These are phyloP conservation scores for Glycine tomentella DNA, from an alignment of 306 rosid genomes.

Conservation along the genomic window DNA sequence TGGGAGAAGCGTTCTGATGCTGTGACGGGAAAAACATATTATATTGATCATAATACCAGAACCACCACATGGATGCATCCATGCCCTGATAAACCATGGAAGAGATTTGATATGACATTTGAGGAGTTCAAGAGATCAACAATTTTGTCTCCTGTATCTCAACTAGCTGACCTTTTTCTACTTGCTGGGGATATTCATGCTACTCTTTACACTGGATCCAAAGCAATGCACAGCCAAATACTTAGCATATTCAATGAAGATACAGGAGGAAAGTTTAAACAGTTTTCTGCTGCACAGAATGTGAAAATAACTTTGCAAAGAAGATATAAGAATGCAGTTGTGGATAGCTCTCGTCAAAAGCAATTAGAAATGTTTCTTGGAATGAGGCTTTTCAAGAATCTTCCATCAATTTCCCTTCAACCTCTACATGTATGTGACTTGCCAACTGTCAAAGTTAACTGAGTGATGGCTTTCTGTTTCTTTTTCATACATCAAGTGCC, in stretches of 20 bases:
- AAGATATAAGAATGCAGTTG: constrained; percentile 91
- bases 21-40: constrained; percentile 88
- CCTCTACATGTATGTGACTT: constrained; percentile 84
- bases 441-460: constrained; percentile 51
- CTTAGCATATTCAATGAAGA: constrained; percentile 97
- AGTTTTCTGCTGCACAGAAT: constrained; percentile 96
- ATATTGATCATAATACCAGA: constrained; percentile 94
- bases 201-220: constrained; percentile 96
- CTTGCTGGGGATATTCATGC: constrained; percentile 99
- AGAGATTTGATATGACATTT: constrained; percentile 96
- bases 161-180: constrained; percentile 91
- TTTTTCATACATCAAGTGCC: constrained; percentile 53
- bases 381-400: constrained; percentile 95
- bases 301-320: constrained; percentile 95
- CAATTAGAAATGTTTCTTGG: constrained; percentile 97
- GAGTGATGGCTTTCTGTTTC: constrained; percentile 48
- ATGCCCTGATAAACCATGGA: constrained; percentile 99
- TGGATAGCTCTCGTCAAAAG: constrained; percentile 99
- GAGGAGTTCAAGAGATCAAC: constrained; percentile 96
- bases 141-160: constrained; percentile 88
- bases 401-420: constrained; percentile 87
- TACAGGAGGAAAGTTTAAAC: constrained; percentile 83
- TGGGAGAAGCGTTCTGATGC: constrained; percentile 99
- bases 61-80: constrained; percentile 99
- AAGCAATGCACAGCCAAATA: constrained; percentile 99